These are phyloP conservation scores for Colletotrichum horii DNA, from an alignment of 2,329 filamentous ascomycete genomes.

Conservation along the genomic window DNA sequence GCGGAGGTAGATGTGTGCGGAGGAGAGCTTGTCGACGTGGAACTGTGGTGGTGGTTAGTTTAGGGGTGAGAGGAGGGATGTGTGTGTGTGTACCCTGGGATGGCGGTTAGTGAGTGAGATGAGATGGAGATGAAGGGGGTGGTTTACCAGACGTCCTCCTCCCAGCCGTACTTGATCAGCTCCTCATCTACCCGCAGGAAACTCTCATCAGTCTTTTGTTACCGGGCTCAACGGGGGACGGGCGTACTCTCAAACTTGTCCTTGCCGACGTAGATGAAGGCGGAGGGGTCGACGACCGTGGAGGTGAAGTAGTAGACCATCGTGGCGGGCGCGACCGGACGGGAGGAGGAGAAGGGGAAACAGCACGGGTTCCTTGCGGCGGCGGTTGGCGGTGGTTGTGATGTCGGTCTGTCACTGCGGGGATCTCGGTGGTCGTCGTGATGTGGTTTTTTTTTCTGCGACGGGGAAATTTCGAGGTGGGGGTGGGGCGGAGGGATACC, in stretches of 20 bases:
- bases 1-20: constrained; percentile 94
- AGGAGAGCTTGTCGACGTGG: constrained; percentile 96
- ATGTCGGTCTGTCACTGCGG: not conserved
- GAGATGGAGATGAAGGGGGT: not conserved
- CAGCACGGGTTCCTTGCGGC: not conserved
- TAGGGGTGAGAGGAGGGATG: not conserved
- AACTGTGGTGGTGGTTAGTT: constrained; percentile 62
- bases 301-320: constrained; percentile 99
- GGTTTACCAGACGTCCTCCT: constrained; percentile 89
- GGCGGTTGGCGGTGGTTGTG: not conserved
- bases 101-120: not conserved
- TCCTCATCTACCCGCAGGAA: constrained; percentile 76
- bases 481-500: not conserved
- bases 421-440: not conserved
- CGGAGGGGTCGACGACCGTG: constrained; percentile 78
- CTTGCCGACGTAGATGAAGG: constrained; percentile 95
- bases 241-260: constrained; percentile 96
- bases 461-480: constrained; percentile 22
- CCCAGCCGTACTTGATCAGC: constrained; percentile 91
- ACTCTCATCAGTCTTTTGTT: not conserved
- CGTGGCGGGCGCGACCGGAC: not conserved
- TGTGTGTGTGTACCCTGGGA: constrained; percentile 31
- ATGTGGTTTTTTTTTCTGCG: not conserved
- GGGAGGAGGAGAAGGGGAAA: not conserved
- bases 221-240: not conserved